Evolutionary conservation across 495 filamentous ascomycete species (phyloP).

Genomic region (Parathielavia appendiculata): DNA sequence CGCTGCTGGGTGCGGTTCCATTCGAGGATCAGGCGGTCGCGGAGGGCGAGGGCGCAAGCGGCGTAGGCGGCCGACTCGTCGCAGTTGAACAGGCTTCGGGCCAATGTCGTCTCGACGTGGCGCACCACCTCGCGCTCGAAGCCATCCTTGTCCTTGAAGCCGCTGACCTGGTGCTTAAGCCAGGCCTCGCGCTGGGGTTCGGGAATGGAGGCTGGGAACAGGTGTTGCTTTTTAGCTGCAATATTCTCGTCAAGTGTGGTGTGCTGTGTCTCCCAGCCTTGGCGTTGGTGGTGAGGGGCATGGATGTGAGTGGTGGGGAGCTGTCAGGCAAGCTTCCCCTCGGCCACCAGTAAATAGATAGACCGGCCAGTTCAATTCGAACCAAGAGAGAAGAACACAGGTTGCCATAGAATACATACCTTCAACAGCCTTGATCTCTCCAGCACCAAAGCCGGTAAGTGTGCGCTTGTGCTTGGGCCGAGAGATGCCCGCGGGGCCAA

Average conservation of each 20-base stretch:
- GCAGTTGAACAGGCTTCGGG: slow-evolving; percentile 95
- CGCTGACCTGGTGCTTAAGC: slow-evolving; percentile 66
- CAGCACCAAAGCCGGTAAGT: slow-evolving; percentile 81
- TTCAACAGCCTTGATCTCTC: slow-evolving; percentile 91
- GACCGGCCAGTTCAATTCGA: too few species aligned
- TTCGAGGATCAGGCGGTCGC: slow-evolving; percentile 86
- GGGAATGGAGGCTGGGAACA: slow-evolving; percentile 60
- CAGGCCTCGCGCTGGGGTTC: slow-evolving; percentile 84
- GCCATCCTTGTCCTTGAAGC: slow-evolving; percentile 66
- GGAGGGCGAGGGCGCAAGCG: slow-evolving; percentile 82
- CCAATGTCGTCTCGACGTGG: slow-evolving; percentile 94
- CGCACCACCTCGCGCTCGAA: slow-evolving; percentile 76
- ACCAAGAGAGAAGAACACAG: not conserved
- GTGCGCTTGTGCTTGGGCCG: slow-evolving; percentile 94
- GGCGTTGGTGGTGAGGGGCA: too few species aligned
- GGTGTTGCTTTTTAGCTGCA: slow-evolving; percentile 14
- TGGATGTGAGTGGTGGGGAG: too few species aligned
- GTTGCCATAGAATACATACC: slow-evolving; percentile 45
- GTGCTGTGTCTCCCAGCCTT: not conserved
- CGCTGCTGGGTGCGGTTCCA: slow-evolving; percentile 98
- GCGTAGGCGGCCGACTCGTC: slow-evolving; percentile 92
- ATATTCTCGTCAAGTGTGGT: not conserved
- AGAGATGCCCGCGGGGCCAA: slow-evolving; percentile 64
- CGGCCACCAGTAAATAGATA: too few species aligned
- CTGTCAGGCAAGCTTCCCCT: too few species aligned